Evolutionary conservation across 2,329 filamentous ascomycete genomes (phyloP), one percentile per base, ranked within the genome.

Genomic region (Phaeoacremonium minimum): DNA sequence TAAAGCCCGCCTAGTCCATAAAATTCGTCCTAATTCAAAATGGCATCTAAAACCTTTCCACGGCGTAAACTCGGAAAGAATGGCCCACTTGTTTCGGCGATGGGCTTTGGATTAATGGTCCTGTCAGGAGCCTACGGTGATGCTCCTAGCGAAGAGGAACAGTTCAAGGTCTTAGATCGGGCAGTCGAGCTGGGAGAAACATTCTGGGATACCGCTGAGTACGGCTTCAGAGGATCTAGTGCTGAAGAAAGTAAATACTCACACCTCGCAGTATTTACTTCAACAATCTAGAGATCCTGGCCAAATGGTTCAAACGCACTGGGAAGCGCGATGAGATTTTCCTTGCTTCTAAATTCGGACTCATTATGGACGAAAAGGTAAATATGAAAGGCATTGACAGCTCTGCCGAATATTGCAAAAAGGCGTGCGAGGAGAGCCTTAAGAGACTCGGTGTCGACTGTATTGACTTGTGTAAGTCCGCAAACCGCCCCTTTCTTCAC

Each of bases 381-480:
- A 38, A 49, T 20, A n/a, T n/a, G n/a, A n/a, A n/a, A n/a, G 16
- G n/a, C 12, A 36, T 56, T 30, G 41, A 45, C 28, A 50, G 49
- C 18, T 36, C 42, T 12, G 49, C 49, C 6, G 52, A 47, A 12
- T 56, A 55, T 18, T 52, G 52, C 6, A 47, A 48, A 26, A 33
- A 46, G 14, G 49, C 50, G 13, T 55, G 53, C 40, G 48, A 52
- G n/a, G 49, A 47, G 13, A 63, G 57, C 18, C 54, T 78, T 9
- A 48, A 64, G 46, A 56, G 66, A n/a, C 53, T 79, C 4, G 66
- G 66, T 4, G 67, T 69, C 1, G 56, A 65, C 6, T 67, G 66
- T 40, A 70, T 78, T 41, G 75, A 78, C 45, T 58, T 78, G 14
- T 64, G 72, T 42, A 72, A 73, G 9, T 18, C 22, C n/a, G n/a